These are phyloP conservation scores for Phytophthora idaei DNA, from an alignment of 352 stramenopile species.

Conservation along the genomic window DNA sequence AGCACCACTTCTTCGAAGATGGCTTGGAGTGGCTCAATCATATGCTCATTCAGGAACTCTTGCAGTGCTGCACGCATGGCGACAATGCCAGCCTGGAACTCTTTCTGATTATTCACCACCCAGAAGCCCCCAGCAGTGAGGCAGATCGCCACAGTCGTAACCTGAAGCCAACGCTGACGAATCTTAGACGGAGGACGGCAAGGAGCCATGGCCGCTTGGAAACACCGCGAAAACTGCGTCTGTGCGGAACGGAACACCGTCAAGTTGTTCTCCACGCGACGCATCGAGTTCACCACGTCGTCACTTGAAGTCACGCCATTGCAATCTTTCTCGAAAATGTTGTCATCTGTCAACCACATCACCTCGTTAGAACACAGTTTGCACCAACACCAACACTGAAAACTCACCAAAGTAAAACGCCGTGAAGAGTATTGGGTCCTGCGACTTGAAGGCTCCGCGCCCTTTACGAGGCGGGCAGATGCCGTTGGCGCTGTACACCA, in stretches of 20 bases:
- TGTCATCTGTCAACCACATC: constrained; percentile 16
- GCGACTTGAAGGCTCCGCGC: constrained; percentile 56
- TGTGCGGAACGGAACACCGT: constrained; percentile 48
- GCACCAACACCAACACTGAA: background rate
- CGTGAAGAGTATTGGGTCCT: constrained; percentile 51
- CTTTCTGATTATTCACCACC: constrained; percentile 69
- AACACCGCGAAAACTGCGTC: constrained; percentile 57
- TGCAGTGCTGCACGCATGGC: constrained; percentile 49
- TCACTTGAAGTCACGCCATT: constrained; percentile 19
- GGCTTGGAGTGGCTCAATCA: constrained; percentile 77
- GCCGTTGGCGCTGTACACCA: constrained; percentile 65
- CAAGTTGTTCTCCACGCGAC: constrained; percentile 55
- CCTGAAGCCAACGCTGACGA: constrained; percentile 74
- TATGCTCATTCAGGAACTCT: constrained; percentile 83
- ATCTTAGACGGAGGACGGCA: constrained; percentile 75
- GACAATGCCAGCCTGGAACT: constrained; percentile 56
- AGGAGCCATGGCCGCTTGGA: constrained; percentile 56
- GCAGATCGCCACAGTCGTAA: constrained; percentile 59
- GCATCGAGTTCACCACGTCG: constrained; percentile 54
- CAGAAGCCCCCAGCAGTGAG: constrained; percentile 62
- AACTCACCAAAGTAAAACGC: constrained; percentile 55
- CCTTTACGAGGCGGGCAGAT: constrained; percentile 62
- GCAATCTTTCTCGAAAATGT: constrained; percentile 29
- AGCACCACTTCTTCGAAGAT: constrained; percentile 84
- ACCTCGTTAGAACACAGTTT: constrained; percentile 6